These are phyloP conservation scores for Lactarius quietus DNA, from an alignment of 768 basidiomycete species.

Conservation along the genomic window DNA sequence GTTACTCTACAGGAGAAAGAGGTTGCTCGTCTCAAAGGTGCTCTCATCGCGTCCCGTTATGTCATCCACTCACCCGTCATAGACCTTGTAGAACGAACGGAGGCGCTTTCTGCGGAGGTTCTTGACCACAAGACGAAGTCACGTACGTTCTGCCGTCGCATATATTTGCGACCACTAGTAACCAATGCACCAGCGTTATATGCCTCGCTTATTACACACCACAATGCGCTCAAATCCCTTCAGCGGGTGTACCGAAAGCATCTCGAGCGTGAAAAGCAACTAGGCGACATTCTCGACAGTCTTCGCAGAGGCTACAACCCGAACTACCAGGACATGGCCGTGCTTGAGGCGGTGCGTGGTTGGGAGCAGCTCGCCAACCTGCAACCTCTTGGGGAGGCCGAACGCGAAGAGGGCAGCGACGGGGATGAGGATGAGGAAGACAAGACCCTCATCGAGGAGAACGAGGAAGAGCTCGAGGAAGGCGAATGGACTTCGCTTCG, in stretches of 20 bases:
- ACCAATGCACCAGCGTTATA: constrained; percentile 63
- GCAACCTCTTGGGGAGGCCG: constrained; percentile 68
- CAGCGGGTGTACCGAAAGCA: constrained; percentile 68
- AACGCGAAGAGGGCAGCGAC: constrained; percentile 41
- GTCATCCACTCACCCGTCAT: constrained; percentile 4
- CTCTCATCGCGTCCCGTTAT: constrained; percentile 2
- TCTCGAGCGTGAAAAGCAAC: constrained; percentile 66
- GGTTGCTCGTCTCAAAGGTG: constrained; percentile 70
- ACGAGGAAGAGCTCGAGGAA: constrained; percentile 45
- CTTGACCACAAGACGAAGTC: constrained; percentile 84
- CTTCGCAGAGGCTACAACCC: constrained; percentile 90
- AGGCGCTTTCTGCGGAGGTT: constrained; percentile 73
- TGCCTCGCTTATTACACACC: constrained; percentile 65
- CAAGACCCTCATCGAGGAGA: constrained; percentile 20
- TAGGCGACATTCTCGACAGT: constrained; percentile 79
- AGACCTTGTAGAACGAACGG: constrained; percentile 78
- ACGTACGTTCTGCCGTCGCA: constrained; percentile 48
- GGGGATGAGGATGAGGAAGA: constrained; percentile 34
- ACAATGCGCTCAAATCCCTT: constrained; percentile 72
- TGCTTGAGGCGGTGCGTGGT: constrained; percentile 92
- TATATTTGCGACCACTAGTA: constrained; percentile 3
- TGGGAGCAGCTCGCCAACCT: constrained; percentile 76
- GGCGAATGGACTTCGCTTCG: constrained; percentile 57
- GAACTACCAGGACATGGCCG: constrained; percentile 99
- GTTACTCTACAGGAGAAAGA: constrained; percentile 65